Base-by-base conservation (phyloP, 495 filamentous ascomycete genomes). In the Parachaetomium inaequale region DNA sequence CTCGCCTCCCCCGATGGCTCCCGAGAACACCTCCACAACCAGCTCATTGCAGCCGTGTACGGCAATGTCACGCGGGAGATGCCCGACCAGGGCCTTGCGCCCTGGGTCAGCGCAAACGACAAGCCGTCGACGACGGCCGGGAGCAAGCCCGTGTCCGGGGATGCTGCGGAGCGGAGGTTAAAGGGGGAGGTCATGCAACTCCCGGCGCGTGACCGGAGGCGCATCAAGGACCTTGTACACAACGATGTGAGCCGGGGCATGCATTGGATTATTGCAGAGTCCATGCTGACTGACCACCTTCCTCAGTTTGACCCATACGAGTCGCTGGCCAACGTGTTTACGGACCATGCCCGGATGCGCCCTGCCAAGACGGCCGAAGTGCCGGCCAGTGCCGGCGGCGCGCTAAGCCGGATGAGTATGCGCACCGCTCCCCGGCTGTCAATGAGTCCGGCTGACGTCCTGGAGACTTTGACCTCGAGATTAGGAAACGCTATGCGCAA, bases 111-210 rank as follows among this genome's bases (percentile, higher is more conserved):
- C 66, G 90, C 91, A 25, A 96, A 94, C 69, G 93, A 98, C 77
- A 97, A 97, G 77, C 92, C 92, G n/a, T 78, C 82, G 15, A 73
- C 82, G n/a, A 85, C 84, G 26, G 77, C 86, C 59, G 84, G 87
- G 50, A 86, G 84, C 54, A 93, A 94, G 74, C 90, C 89, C 29
- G 85, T 89, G 36, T 86, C 86, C 10, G 91, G 91, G 45, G 94
- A 98, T 82, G 86, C 90, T n/a, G 87, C 88, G 38, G 94, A 98
- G 75, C 88, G 93, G 70, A 82, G 89, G 68, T 72, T 97, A 64
- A 97, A 96, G 82, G 88, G 84, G 55, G 93, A 98, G 76, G 87
- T 96, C 50, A 98, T 98, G 94, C 87, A 90, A 69, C 81, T 98
- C 36, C 90, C 88, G 47, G 85, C 87, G 17, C 79, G 94, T 67